A percentile compares a stretch with the other conserved stretches of the same genome.
These are phyloP conservation scores for Galeopsis tetrahit DNA, from an alignment of 257 asterid genomes.

Conservation along the genomic window DNA sequence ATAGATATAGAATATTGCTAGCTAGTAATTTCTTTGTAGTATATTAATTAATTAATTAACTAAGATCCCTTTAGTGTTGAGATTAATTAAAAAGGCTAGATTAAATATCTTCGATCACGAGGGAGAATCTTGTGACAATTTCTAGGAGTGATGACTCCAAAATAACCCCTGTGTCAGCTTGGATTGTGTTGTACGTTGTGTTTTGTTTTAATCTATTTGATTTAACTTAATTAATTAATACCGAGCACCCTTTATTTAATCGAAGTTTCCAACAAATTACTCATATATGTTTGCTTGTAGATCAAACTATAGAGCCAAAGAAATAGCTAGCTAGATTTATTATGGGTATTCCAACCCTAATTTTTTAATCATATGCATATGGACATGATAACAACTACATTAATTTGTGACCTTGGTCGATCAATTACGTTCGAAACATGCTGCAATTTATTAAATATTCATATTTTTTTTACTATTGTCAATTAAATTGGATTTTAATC, in stretches of 20 bases:
- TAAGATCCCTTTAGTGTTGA: conserved; percentile 5
- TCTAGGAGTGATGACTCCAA: conserved; percentile 50
- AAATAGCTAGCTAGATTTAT: conserved; percentile 36
- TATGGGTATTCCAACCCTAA: conserved; percentile 27
- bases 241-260: conserved; percentile 35
- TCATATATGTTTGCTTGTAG: conserved; percentile 39
- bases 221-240: neutral
- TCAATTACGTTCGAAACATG: neutral
- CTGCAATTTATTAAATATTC: neutral
- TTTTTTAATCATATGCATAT: conserved; percentile 14
- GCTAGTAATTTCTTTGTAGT: neutral
- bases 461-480: neutral
- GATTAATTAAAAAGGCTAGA: conserved; percentile 32
- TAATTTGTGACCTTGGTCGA: neutral
- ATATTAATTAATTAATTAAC: neutral
- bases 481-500: neutral
- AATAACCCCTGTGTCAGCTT: conserved; percentile 62
- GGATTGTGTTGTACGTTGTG: conserved; percentile 63
- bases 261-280: conserved; percentile 52
- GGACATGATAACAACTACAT: conserved; percentile 6
- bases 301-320: conserved; percentile 37
- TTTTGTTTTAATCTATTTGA: conserved; percentile 5
- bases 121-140: conserved; percentile 54
- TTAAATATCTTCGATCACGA: conserved; percentile 48
- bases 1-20: too few species aligned